Evolutionary conservation across 345 rosid genomes (phyloP).

Genomic region (Populus tremula): DNA sequence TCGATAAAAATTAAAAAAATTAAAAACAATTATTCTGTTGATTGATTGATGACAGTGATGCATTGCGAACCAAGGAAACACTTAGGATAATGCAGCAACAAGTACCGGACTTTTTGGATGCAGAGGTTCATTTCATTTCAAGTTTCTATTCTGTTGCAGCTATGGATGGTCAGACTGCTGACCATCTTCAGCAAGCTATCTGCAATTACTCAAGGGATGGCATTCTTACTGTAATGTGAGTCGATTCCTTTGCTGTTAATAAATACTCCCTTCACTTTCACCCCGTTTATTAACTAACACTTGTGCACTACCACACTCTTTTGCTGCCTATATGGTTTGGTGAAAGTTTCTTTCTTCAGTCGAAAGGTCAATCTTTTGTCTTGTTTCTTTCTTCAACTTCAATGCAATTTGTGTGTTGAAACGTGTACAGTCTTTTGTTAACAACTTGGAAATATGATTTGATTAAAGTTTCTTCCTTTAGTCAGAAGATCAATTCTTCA

Average conservation of each 20-base stretch:
- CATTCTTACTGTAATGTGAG: conserved; percentile 77
- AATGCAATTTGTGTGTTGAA: neutral
- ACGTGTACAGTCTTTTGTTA: neutral
- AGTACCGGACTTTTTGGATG: conserved; percentile 59
- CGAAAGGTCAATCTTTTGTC: neutral
- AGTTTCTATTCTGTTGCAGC: conserved; percentile 96
- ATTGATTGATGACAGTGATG: conserved; percentile 52
- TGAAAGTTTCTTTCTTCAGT: neutral
- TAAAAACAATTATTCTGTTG: neutral
- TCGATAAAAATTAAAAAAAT: neutral
- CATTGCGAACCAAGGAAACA: conserved; percentile 71
- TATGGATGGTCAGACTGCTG: conserved; percentile 98
- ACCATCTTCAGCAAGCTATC: conserved; percentile 68
- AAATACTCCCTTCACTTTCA: neutral
- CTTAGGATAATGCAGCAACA: conserved; percentile 84
- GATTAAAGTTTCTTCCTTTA: neutral
- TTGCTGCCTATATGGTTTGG: neutral
- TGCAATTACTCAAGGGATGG: conserved; percentile 65
- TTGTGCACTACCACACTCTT: neutral
- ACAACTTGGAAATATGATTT: neutral
- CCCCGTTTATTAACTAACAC: neutral
- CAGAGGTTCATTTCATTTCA: conserved; percentile 74
- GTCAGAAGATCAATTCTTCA: neutral
- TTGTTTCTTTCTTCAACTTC: neutral
- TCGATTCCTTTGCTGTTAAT: conserved; percentile 3